phyloP scores from a whole-genome alignment of 257 asterid species.

The Solanum appendiculatum region DNA sequence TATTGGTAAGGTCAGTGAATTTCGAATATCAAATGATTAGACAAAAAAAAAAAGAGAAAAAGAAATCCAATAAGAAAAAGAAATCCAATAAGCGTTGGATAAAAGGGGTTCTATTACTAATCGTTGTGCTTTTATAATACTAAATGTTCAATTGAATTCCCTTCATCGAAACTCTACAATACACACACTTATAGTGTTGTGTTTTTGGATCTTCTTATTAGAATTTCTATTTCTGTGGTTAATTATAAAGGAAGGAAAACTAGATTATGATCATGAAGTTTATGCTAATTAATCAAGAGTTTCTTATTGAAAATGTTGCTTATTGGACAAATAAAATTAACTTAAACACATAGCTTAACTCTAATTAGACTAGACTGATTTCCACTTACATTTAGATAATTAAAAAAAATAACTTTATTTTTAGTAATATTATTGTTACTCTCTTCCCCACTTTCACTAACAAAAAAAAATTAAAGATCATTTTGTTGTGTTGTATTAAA shows the following conservation, averaged over 20 bases:
- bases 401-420: constrained; percentile 12
- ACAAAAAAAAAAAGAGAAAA: background rate
- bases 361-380: constrained; percentile 45
- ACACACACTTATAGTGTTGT: background rate
- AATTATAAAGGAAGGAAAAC: background rate
- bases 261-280: background rate
- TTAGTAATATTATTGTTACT: constrained; percentile 6
- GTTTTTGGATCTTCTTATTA: no score
- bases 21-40: background rate
- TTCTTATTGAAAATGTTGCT: constrained; percentile 9
- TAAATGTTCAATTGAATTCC: background rate
- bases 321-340: constrained; percentile 25
- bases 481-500: constrained; percentile 1
- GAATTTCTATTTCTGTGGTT: background rate
- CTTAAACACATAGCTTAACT: constrained; percentile 23
- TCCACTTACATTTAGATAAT: constrained; percentile 45
- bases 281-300: background rate
- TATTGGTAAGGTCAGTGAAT: background rate
- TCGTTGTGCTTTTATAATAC: background rate
- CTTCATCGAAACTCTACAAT: background rate
- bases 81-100: background rate
- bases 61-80: background rate
- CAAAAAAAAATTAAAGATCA: background rate
- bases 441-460: constrained; percentile 23
- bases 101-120: background rate